These are phyloP conservation scores for Starmerella riodocensis DNA, from an alignment of 805 yeast genomes.

Conservation along the genomic window DNA sequence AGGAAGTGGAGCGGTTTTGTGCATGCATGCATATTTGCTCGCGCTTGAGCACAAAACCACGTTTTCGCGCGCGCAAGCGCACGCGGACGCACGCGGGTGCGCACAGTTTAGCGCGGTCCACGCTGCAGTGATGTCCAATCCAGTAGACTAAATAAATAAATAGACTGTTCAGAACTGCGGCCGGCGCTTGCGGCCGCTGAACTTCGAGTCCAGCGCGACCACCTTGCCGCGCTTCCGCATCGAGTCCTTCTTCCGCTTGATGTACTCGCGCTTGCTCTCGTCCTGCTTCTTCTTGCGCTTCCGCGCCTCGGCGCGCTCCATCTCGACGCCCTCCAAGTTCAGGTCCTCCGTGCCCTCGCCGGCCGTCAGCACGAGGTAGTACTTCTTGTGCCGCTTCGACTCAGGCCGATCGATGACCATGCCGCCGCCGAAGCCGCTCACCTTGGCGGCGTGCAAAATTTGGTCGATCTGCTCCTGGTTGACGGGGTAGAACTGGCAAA, in stretches of 20 bases:
- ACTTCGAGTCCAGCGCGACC: constrained; percentile 83
- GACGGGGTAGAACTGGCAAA: constrained; percentile 91
- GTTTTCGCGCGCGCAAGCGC: too few species aligned
- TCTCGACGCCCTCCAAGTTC: constrained; percentile 65
- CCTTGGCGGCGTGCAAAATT: constrained; percentile 73
- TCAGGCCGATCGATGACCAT: constrained; percentile 88
- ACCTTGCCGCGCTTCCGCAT: constrained; percentile 80
- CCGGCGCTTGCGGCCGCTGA: constrained; percentile 74
- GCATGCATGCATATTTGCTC: too few species aligned
- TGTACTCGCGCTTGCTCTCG: constrained; percentile 70
- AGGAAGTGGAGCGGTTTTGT: too few species aligned
- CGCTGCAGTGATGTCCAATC: constrained; percentile 58
- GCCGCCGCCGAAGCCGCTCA: constrained; percentile 94
- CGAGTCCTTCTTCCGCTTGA: constrained; percentile 80
- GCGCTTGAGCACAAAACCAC: too few species aligned
- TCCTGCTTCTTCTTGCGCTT: constrained; percentile 37
- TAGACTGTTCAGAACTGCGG: constrained; percentile 41
- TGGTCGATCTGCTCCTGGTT: constrained; percentile 73
- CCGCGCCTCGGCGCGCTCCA: constrained; percentile 38
- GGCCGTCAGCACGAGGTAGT: constrained; percentile 78
- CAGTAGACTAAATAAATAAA: constrained; percentile 16
- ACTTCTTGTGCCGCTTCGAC: constrained; percentile 78
- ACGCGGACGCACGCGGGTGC: too few species aligned
- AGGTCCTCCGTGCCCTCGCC: constrained; percentile 64
- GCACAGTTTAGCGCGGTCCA: constrained; percentile 96